phyloP scores from a whole-genome alignment of 371 early-diverging fungal genomes.

The Circinella umbellata region DNA sequence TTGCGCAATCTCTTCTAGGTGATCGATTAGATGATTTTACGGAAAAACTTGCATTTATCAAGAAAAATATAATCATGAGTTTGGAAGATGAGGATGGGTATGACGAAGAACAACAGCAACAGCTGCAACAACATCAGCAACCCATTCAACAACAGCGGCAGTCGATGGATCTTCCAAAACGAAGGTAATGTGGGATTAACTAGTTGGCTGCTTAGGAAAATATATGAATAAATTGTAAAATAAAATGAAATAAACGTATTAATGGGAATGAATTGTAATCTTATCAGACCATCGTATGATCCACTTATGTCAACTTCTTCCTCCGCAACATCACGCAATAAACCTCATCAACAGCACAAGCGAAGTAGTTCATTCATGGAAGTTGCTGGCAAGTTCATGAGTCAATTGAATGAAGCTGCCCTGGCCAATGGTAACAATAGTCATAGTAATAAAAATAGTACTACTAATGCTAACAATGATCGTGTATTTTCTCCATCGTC shows the following conservation, averaged over 20 bases:
- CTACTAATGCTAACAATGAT: not conserved
- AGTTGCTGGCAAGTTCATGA: conserved; percentile 33
- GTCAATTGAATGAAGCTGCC: conserved; percentile 26
- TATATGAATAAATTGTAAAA: not conserved
- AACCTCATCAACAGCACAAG: conserved; percentile 12
- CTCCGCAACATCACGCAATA: not conserved
- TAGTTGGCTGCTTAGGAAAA: not conserved
- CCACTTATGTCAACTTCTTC: conserved; percentile 9
- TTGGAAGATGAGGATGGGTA: conserved; percentile 41
- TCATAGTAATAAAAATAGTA: not conserved
- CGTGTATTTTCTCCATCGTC: conserved; percentile 36
- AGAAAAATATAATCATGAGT: conserved; percentile 51
- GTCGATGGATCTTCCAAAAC: not conserved
- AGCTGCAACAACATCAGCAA: not conserved
- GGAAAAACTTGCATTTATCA: conserved; percentile 48
- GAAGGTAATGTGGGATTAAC: not conserved
- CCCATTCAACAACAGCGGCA: conserved; percentile 2
- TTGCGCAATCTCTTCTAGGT: conserved; percentile 41
- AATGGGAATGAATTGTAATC: too few species aligned
- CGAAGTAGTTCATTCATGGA: conserved; percentile 28
- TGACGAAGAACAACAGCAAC: conserved; percentile 21
- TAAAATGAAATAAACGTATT: not conserved
- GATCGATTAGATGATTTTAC: conserved; percentile 50
- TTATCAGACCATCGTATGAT: conserved; percentile 18
- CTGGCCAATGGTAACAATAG: conserved; percentile 10